Base-by-base conservation (phyloP, 2,329 filamentous ascomycete species). In the Cytospora leucostoma region DNA sequence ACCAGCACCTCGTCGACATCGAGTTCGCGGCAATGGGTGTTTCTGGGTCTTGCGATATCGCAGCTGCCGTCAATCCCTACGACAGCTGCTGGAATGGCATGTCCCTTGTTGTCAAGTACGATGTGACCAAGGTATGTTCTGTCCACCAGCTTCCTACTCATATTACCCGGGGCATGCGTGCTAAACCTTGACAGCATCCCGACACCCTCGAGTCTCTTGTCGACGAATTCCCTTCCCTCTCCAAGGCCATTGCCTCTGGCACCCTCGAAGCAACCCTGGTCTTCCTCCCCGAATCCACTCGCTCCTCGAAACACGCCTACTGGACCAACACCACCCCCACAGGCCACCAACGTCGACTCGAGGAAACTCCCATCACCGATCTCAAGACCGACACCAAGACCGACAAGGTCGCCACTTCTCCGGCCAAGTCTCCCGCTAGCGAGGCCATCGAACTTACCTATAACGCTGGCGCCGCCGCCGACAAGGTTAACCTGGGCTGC, bases 401-500 rank as follows among this genome's bases (percentile, higher is more conserved):
- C 51, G 66, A 70, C 57, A 70, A 72, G 35, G 65, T 66, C 33
- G 60, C 37, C 32, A 63, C 59, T 49, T 56, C 61, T 19, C 51
- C 68, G 17, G 68, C 66, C 50, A 63, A 57, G 49, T 56, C 61
- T 19, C 51, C 68, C 17, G 68, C 66, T 47, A 63, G 61, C 38
- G 59, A 62, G n/a, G 62, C 52, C 50, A 35, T 61, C 38, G 62
- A 60, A 13, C 37, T 51, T 32, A 67, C 74, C 35, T 34, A 71
- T 71, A 21, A 71, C 71, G 3, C 67, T 59, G 52, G 68, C 68
- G 70, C 76, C 51, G 73, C 77, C 60, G 71, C 76, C 59, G 71
- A 77, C 63, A 81, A 93, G 54, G 89, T 91, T 7, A 66, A 66
- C 34, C 57, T 64, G n/a, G 77, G 86, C 53, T 98, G 94, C 82